Base-by-base conservation (phyloP, 148 eudicot species). In the Heliamphora exappendiculata region DNA sequence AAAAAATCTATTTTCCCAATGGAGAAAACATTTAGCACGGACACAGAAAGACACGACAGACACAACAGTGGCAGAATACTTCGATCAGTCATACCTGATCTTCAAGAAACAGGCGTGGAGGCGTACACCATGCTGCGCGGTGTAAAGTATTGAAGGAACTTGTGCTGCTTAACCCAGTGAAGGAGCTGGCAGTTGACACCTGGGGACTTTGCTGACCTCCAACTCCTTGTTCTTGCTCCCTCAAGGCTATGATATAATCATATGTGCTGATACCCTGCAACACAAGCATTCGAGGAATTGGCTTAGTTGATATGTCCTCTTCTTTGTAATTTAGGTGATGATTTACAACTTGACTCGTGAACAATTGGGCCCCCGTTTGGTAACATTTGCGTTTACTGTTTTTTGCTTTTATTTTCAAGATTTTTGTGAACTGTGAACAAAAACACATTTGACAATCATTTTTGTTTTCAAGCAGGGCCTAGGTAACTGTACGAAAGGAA, bases 191-290 rank as follows among this genome's bases (percentile, higher is more conserved):
- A 70, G 81, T 90, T 13, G 99, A 96, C 99, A 95, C 93, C 76
- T 93, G 99, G 53, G 98, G 98, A 79, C 99, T 96, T 78, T 93
- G 99, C 74, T 92, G 97, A n/a, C 94, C 94, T 63, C 89, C 98
- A 53, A 74, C 85, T 75, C 85, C 98, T 84, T 86, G 90, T 78
- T 96, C 99, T 80, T 96, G 99, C 73, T 96, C 99, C 77, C 99
- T 88, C 73, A 96, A 83, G 71, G 99, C 99, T 80, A 96, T 92
- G 26, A 96, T 96, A 80, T 96, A 96, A 84, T 96, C 99, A 74
- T 96, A 96, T 45, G 99, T 96, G 88, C 94, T 96, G 33, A 96
- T 88, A 51, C 99, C 99, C 99, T 96, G 78, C 31, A 71, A 72
- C 45, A 20, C 70, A 70, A 62, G 20, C 19, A 31, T 70, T 44